phyloP scores from a whole-genome alignment of 169 alveolate genomes.

The Plasmodium reichenowi region DNA sequence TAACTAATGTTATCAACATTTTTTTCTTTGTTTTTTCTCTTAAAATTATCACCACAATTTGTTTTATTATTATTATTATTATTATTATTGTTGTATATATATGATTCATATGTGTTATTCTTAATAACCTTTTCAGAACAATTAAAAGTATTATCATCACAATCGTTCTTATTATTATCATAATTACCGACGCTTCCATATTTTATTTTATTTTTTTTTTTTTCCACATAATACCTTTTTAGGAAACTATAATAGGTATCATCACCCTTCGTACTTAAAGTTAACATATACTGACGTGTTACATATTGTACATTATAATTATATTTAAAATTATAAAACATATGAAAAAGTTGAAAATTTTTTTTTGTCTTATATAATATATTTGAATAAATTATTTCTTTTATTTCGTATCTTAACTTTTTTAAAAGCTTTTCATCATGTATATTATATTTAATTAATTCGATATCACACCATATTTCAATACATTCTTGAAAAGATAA shows the following conservation, averaged over 20 bases:
- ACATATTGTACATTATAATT: constrained; percentile 23
- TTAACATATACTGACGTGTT: constrained; percentile 14
- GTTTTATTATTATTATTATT: background rate
- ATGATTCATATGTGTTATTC: too few relatives aligned
- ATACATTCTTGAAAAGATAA: constrained; percentile 21
- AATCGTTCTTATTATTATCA: background rate
- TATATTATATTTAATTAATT: constrained; percentile 30
- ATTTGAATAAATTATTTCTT: constrained; percentile 38
- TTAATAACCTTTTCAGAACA: too few relatives aligned
- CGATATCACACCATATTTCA: constrained; percentile 55
- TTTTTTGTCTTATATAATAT: constrained; percentile 30
- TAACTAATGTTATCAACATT: background rate
- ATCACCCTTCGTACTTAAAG: background rate
- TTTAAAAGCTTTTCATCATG: constrained; percentile 11
- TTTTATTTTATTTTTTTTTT: background rate
- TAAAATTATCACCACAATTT: background rate
- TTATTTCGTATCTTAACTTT: constrained; percentile 33
- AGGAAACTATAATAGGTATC: constrained; percentile 5
- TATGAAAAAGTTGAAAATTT: constrained; percentile 21
- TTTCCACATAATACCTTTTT: constrained; percentile 16
- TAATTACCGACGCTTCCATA: too few relatives aligned
- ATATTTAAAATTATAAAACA: constrained; percentile 43
- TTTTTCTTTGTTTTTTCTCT: background rate
- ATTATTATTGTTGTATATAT: background rate
- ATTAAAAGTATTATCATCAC: too few relatives aligned